Percentiles rank a stretch among this genome's conserved stretches.
Conservation (phyloP, 257 asterid genomes). For the Nemophila menziesii region DNA sequence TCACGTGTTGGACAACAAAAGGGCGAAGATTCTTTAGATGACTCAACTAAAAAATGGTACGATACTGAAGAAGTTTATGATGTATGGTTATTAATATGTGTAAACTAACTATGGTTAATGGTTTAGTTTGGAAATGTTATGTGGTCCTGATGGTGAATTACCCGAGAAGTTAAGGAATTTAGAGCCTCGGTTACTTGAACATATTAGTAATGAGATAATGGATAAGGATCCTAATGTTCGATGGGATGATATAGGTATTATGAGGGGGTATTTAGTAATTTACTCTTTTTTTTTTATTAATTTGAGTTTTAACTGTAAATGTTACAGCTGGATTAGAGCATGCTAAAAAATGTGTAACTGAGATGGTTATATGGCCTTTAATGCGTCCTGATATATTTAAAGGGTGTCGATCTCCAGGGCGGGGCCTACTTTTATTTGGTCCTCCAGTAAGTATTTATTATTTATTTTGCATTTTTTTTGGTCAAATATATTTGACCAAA, state of each 20-base stretch:
- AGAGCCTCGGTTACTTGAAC: constrained; percentile 94
- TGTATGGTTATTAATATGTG: neutral
- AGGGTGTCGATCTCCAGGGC: constrained; percentile 99
- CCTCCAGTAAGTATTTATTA: constrained; percentile 75
- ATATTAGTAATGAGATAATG: constrained; percentile 98
- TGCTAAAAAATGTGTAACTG: constrained; percentile 97
- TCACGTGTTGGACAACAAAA: constrained; percentile 64
- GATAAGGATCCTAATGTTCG: constrained; percentile 97
- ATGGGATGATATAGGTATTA: constrained; percentile 88
- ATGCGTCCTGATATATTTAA: constrained; percentile 91
- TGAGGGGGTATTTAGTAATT: too few species aligned
- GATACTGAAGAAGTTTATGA: neutral
- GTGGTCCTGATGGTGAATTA: constrained; percentile 97
- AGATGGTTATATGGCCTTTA: constrained; percentile 99
- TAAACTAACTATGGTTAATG: neutral
- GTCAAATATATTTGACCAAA: constrained; percentile 12
- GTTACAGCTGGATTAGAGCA: constrained; percentile 88
- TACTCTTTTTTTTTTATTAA: constrained; percentile 15
- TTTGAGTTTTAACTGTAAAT: constrained; percentile 6
- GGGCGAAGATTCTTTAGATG: constrained; percentile 75
- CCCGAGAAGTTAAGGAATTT: constrained; percentile 90
- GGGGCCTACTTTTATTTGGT: constrained; percentile 98
- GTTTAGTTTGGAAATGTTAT: constrained; percentile 74
- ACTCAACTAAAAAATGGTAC: constrained; percentile 84
- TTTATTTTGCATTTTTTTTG: constrained; percentile 7